These are phyloP conservation scores for Podospora sp. DNA, from an alignment of 495 filamentous ascomycete species.

Conservation along the genomic window DNA sequence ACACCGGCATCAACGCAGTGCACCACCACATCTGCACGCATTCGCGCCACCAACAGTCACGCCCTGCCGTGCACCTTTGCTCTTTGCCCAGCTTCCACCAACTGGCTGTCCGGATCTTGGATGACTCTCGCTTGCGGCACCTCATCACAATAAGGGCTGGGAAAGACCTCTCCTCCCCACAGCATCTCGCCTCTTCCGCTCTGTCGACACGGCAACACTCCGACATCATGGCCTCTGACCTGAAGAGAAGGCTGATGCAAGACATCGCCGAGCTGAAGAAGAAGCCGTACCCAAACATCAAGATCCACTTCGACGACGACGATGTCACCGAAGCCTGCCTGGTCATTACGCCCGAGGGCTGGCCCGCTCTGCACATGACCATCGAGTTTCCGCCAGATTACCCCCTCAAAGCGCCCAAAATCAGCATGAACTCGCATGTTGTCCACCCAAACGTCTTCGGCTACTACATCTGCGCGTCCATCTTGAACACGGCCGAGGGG, in stretches of 20 bases:
- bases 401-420: slow-evolving; percentile 45
- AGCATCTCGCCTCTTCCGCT: too few relatives aligned
- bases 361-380: slow-evolving; percentile 40
- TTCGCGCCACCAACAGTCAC: not conserved
- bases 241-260: slow-evolving; percentile 36
- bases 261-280: slow-evolving; percentile 52
- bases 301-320: slow-evolving; percentile 37
- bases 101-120: not conserved
- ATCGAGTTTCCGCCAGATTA: slow-evolving; percentile 37
- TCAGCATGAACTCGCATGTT: slow-evolving; percentile 54
- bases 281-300: slow-evolving; percentile 52
- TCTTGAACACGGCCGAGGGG: slow-evolving; percentile 45
- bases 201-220: too few relatives aligned
- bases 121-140: not conserved
- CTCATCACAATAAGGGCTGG: not conserved
- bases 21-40: too few relatives aligned
- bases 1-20: too few relatives aligned
- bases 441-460: slow-evolving; percentile 57
- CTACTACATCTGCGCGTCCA: slow-evolving; percentile 53
- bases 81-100: not conserved
- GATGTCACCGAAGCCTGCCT: slow-evolving; percentile 45
- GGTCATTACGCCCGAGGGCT: slow-evolving; percentile 40
- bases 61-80: not conserved
- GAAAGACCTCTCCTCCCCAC: not conserved
- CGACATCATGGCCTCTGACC: slow-evolving; percentile 6